phyloP scores from a whole-genome alignment of 176 grass and related monocot genomes.

The Aegilops sharonensis region DNA sequence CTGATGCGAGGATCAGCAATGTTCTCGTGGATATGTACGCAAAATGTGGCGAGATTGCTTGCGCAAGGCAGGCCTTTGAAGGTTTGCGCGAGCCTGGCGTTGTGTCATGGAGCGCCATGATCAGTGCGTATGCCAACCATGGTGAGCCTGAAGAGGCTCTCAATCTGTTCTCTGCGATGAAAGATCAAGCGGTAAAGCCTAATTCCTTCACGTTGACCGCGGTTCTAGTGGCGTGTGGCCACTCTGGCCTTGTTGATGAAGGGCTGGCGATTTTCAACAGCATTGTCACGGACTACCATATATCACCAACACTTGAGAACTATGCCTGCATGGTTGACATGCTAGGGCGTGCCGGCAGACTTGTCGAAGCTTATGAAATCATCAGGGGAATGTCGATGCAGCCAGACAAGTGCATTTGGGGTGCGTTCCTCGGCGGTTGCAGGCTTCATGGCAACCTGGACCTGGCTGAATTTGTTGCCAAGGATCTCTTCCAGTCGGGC shows the following conservation, averaged over 20 bases:
- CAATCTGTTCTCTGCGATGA: conserved; percentile 59
- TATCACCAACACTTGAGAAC: conserved; percentile 57
- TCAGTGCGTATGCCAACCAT: conserved; percentile 63
- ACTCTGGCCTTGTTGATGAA: conserved; percentile 70
- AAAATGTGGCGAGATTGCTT: conserved; percentile 55
- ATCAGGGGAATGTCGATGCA: conserved; percentile 56
- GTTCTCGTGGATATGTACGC: conserved; percentile 71
- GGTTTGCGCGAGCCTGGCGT: conserved; percentile 30
- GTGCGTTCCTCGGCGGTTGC: conserved; percentile 59
- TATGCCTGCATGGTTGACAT: conserved; percentile 75
- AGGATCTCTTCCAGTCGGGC: conserved; percentile 40
- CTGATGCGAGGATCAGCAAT: conserved; percentile 61
- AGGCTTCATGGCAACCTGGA: conserved; percentile 56
- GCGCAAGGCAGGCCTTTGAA: conserved; percentile 60
- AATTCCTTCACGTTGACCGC: conserved; percentile 78
- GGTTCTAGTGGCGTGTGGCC: conserved; percentile 58
- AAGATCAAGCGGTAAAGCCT: conserved; percentile 44
- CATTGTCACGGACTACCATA: conserved; percentile 45
- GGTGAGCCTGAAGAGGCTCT: conserved; percentile 63
- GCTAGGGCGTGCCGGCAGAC: conserved; percentile 62
- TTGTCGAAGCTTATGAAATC: conserved; percentile 66
- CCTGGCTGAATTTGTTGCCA: conserved; percentile 48
- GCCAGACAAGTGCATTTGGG: conserved; percentile 68
- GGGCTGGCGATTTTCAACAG: conserved; percentile 68
- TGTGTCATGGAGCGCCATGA: conserved; percentile 81